Evolutionary conservation across 1,284 basidiomycete genomes (phyloP), one percentile per base, ranked within the genome.

Genomic region (Fomes fomentarius): DNA sequence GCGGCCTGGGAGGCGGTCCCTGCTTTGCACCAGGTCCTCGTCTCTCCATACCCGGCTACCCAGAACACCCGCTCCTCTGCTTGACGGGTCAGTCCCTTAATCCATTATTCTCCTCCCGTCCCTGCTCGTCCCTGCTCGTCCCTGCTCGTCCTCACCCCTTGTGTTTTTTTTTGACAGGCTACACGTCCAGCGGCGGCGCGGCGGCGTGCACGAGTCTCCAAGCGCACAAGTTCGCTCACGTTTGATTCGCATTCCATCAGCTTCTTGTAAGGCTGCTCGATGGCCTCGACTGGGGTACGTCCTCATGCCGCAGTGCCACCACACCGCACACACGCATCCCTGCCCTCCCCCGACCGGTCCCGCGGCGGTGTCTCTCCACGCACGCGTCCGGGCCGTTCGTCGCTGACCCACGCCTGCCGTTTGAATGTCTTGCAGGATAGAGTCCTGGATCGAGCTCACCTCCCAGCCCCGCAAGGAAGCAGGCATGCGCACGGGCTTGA

Each of bases 181-280:
- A 12, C 19, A 6, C 3, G 21, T 24, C 12, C 21, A 40, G 38
- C 21, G 39, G 30, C 42, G 22, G 17, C n/a, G 54, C 47, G 39
- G 37, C 45, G 54, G 54, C 59, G 58, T 50, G 54, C 12, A n/a
- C 50, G 59, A 52, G 34, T 60, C 58, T 63, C 61, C 58, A 54
- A 35, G 45, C 61, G 42, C 64, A 48, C 56, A 53, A 66, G 66
- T 57, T 69, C 69, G 64, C 66, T 69, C 68, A 63, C 66, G 62
- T 58, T 62, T 63, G 38, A 59, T 62, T 61, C 62, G 59, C 70
- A 65, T 72, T 73, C 71, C 71, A 73, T 73, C 67, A 58, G 71
- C 71, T 74, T 74, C 71, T 71, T 74, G 71, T 74, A 71, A 71
- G 72, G 71, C 66, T 72, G 71, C 66, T 63, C 62, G 71, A 64